Base-by-base conservation (phyloP, 495 filamentous ascomycete genomes). In the Tuber indicum region DNA sequence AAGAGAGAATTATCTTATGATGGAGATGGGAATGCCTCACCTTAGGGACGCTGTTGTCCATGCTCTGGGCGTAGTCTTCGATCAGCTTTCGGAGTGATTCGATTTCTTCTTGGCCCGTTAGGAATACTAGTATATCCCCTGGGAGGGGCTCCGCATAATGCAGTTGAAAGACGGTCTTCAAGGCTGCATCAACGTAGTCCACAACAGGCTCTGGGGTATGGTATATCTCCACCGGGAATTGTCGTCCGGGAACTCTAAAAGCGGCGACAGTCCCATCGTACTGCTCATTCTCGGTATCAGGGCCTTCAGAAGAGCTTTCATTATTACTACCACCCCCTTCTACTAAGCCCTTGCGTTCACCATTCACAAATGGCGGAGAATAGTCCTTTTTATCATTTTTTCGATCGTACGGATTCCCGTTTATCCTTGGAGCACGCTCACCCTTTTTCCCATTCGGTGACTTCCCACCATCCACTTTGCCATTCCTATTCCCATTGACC, bases 91-190 rank as follows among this genome's bases (percentile, higher is more conserved):
- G 91, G 16, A 96, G 87, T 2, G 89, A 86, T 76, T 97, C 94
- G 45, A 99, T 95, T 21, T 93, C 93, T 75, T 98, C 96, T 81
- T 97, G 94, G 9, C 96, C 96, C 0, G 93, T 95, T 45, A 99
- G 86, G 83, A 99, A 99, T 0, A 94, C 94, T 0, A 99, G 86
- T 39, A 99, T 92, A 82, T 98, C 96, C 32, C 97, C 96, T 0
- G 95, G 94, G 74, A 97, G 87, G 3, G 94, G 92, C 79, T 99
- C 93, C 74, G 91, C 89, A 76, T 89, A 89, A 81, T 99, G 94
- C 23, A 98, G 91, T 79, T 96, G 89, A 83, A 97, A 94, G n/a
- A 97, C 92, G 1, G 87, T 89, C 81, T 92, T 92, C 1, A 98
- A 87, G 10, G 94, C 88, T 1, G 91, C 88, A 73, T 97, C 93